Evolutionary conservation across 2,329 filamentous ascomycete species (phyloP), one percentile per base, ranked within the genome.

Genomic region (Colletotrichum lupini): DNA sequence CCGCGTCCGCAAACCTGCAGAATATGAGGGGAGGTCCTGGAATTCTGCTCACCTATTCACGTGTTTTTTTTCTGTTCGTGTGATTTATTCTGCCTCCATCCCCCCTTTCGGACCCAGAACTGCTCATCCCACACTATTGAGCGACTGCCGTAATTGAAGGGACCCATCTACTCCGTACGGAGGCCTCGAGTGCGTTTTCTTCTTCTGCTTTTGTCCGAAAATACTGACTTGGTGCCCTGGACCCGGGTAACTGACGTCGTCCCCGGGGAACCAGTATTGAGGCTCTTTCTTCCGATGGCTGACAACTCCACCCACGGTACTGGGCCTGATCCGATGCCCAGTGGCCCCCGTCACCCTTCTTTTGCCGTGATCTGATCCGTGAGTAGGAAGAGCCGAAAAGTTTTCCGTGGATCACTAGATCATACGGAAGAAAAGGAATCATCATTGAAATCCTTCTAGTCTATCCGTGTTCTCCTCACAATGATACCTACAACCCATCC

Each of bases 271-370:
- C 42, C 11, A 30, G 42, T 49, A 9, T 26, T 62, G 59, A 69
- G 67, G 35, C 59, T 64, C 67, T 35, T 46, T 64, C 67, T 35
- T 46, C 55, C 52, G 49, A 22, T 26, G 24, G 19, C 42, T 49
- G 35, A 32, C 28, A 66, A 42, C 46, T 64, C 67, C 52, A 58
- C 67, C 67, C 67, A 37, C 52, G 67, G 67, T 64, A 57, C 67
- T 69, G 59, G 67, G 59, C 58, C 66, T 28, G 22, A 24, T 55
- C 55, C 64, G 55, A 60, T 42, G 64, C 65, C 57, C 56, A 28
- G 37, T 42, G 37, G 12, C 58, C 67, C 19, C 7, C 42, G 7
- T 19, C 19, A 19, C 8, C 42, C 19, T n/a, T 11, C 7, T 49
- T 49, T n/a, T 11, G 42, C 42, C 19, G 19, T n/a, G 19, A n/a